These are phyloP conservation scores for Gastrolobium bilobum DNA, from an alignment of 306 rosid species.

Conservation along the genomic window DNA sequence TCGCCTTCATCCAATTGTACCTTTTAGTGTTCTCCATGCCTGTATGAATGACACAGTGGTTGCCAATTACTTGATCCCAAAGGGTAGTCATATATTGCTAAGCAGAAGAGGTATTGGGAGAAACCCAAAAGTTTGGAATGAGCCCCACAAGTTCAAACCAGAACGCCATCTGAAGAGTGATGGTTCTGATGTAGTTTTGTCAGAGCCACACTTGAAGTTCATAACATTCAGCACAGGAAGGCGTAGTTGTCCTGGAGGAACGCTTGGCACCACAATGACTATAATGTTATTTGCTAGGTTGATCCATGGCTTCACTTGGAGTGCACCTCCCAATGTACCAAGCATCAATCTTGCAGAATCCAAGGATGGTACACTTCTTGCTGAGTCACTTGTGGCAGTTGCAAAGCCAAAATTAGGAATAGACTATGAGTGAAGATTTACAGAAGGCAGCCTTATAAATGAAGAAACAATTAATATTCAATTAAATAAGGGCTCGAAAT, in stretches of 20 bases:
- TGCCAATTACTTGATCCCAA: constrained; percentile 55
- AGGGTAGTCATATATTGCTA: constrained; percentile 51
- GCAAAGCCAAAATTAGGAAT: constrained; percentile 29
- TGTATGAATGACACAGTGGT: constrained; percentile 35
- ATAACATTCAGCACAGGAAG: constrained; percentile 39
- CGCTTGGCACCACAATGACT: constrained; percentile 26
- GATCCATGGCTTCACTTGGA: constrained; percentile 44
- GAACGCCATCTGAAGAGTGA: constrained; percentile 37
- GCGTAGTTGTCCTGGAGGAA: not conserved
- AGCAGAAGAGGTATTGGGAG: constrained; percentile 46
- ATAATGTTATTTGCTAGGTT: constrained; percentile 33
- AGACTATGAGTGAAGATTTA: not conserved
- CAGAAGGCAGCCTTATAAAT: no score
- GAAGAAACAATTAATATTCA: no score
- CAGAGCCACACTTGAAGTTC: constrained; percentile 42
- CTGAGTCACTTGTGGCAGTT: constrained; percentile 13
- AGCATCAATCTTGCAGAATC: constrained; percentile 20
- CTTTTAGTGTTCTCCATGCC: constrained; percentile 51
- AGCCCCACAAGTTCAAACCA: constrained; percentile 47
- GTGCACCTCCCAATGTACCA: not conserved
- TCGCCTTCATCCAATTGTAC: constrained; percentile 54
- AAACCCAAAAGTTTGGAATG: constrained; percentile 46
- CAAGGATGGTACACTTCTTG: not conserved
- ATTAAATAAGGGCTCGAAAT: no score
- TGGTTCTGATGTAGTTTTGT: not conserved